Evolutionary conservation across 352 stramenopile species (phyloP), one percentile per base, ranked within the genome.

Genomic region (Peronosclerospora sorghi): DNA sequence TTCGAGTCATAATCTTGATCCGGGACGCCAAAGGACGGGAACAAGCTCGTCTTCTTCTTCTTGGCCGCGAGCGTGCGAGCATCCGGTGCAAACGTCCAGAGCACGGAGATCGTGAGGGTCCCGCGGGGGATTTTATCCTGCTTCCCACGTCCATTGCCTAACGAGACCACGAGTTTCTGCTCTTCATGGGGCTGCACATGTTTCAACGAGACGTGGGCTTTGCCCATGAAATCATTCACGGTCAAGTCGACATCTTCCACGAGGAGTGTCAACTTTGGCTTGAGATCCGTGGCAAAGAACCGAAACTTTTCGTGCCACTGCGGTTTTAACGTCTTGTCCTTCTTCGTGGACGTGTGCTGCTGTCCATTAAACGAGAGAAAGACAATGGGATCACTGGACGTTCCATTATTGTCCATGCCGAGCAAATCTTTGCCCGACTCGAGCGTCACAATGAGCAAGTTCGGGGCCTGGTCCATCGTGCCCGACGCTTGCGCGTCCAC

Each of bases 341-440:
- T 85, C 51, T 68, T 83, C 12, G 46, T 78, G 5, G 73, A 80
- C 46, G 81, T 73, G 45, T 94, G 75, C 40, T 89, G 83, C 52
- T 93, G 85, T 14, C 84, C 79, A 12, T 68, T 73, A 41, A 68
- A 72, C 37, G 56, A 66, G 5, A 94, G 48, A 32, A 88, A 80
- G 39, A 95, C 83, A 12, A 96, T 68, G 8, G 88, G 88, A 41
- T 97, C 88, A 36, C 76, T 92, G 4, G 68, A 80, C 0, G 67
- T 86, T 19, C 79, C 83, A 35, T 86, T 66, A 27, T 76, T 69
- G 50, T 95, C 82, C 74, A 94, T 93, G 0, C 75, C 74, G 13
- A 95, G 66, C 23, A 96, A 48, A 28, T 89, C 64, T 48, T 84
- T 84, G 34, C 72, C 77, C 7, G 72, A 79, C 23, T 84, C 70